Conservation (phyloP, 805 yeast species). For the Saccharomyces cerevisiae region DNA sequence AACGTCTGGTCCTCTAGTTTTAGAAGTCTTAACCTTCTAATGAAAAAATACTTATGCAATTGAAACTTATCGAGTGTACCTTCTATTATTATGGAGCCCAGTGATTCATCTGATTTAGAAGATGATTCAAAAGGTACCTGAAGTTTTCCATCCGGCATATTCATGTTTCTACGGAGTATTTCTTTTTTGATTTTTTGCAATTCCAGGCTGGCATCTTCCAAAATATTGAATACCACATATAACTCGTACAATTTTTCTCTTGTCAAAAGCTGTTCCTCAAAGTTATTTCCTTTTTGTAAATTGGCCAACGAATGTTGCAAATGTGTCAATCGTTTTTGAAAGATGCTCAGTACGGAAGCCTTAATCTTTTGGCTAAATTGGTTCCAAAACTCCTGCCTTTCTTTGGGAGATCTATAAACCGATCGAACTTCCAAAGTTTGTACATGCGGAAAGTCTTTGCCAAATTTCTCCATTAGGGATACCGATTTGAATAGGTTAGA, state of each 20-base stretch:
- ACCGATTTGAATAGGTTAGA: slow-evolving; percentile 28
- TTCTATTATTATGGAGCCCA: slow-evolving; percentile 10
- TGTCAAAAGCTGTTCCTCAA: slow-evolving; percentile 9
- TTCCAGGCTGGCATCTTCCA: slow-evolving; percentile 21
- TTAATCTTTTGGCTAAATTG: slow-evolving; percentile 20
- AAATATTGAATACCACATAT: slow-evolving; percentile 21
- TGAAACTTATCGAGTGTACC: slow-evolving; percentile 15
- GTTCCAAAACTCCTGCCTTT: slow-evolving; percentile 26
- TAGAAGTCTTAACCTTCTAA: slow-evolving; percentile 16
- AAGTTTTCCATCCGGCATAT: slow-evolving; percentile 15
- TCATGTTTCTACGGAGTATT: slow-evolving; percentile 4
- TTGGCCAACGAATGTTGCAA: slow-evolving; percentile 7
- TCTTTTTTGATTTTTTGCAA: slow-evolving; percentile 11
- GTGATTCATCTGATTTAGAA: slow-evolving; percentile 3
- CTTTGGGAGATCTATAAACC: slow-evolving; percentile 27
- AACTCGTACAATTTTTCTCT: slow-evolving; percentile 23
- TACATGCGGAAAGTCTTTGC: slow-evolving; percentile 27
- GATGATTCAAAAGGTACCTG: slow-evolving; percentile 15
- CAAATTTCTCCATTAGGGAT: slow-evolving; percentile 26
- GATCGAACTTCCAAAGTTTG: slow-evolving; percentile 26
- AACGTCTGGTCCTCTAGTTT: slow-evolving; percentile 6
- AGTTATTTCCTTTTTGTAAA: not conserved
- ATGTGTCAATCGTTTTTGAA: slow-evolving; percentile 18
- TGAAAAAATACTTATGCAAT: slow-evolving; percentile 18
- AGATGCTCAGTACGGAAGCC: slow-evolving; percentile 17